These are phyloP conservation scores for Paraphysoderma sedebokerense DNA, from an alignment of 371 early-diverging fungal genomes.

Conservation along the genomic window DNA sequence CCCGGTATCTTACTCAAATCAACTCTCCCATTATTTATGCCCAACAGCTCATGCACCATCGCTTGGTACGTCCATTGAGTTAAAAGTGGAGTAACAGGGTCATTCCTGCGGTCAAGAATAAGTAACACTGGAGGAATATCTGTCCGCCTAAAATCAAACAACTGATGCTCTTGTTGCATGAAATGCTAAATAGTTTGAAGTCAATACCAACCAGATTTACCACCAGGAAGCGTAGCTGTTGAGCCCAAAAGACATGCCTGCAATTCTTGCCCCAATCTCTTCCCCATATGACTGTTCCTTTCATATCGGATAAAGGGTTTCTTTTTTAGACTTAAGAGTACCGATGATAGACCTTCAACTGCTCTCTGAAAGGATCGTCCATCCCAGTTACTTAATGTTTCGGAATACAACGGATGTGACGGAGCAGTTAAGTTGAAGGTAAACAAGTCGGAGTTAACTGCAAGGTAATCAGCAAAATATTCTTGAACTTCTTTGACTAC, in stretches of 20 bases:
- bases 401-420: conserved; percentile 45
- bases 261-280: conserved; percentile 62
- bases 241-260: conserved; percentile 22
- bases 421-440: conserved; percentile 50
- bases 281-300: conserved; percentile 53
- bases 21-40: conserved; percentile 86
- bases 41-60: conserved; percentile 93
- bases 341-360: conserved; percentile 55
- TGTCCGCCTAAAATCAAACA: conserved; percentile 62
- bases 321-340: conserved; percentile 70
- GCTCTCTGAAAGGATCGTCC: conserved; percentile 46
- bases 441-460: conserved; percentile 65
- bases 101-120: conserved; percentile 86
- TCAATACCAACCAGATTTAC: neutral
- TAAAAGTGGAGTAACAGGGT: conserved; percentile 92
- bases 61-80: conserved; percentile 99
- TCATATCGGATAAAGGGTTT: conserved; percentile 82
- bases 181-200: conserved; percentile 26
- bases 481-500: conserved; percentile 89
- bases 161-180: conserved; percentile 57
- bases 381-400: conserved; percentile 52
- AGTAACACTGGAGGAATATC: conserved; percentile 77
- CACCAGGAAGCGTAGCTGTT: neutral
- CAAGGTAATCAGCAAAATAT: conserved; percentile 80
- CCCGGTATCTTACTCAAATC: conserved; percentile 70